A percentile compares a stretch with the other conserved stretches of the same genome.
These are phyloP conservation scores for Paratinospora sagittata DNA, from an alignment of 164 flowering plant genomes.

Conservation along the genomic window DNA sequence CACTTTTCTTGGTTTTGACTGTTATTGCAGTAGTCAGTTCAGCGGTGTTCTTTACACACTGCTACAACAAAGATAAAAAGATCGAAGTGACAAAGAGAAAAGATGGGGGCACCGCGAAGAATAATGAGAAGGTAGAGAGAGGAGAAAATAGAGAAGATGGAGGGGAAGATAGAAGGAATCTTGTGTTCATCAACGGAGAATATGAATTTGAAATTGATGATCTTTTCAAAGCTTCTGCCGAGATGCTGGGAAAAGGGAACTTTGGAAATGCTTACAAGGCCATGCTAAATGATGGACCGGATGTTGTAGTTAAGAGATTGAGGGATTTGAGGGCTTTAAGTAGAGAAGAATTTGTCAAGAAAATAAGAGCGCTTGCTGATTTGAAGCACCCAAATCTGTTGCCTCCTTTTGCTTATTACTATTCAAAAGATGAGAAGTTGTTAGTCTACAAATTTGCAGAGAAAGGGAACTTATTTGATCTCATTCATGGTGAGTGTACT, in stretches of 20 bases:
- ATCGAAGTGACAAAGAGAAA: conserved; percentile 5
- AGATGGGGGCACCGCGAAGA: too few species aligned
- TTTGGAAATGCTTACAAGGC: conserved; percentile 57
- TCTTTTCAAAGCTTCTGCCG: conserved; percentile 63
- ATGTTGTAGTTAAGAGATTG: conserved; percentile 52
- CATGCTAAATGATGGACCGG: conserved; percentile 22
- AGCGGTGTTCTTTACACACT: conserved; percentile 24
- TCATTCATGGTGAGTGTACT: conserved; percentile 45
- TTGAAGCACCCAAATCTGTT: conserved; percentile 55
- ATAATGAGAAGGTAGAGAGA: too few species aligned
- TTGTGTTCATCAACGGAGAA: conserved; percentile 29
- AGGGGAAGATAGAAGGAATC: conserved; percentile 23
- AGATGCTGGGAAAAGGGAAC: conserved; percentile 56
- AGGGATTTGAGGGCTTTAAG: conserved; percentile 46
- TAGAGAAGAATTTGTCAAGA: conserved; percentile 39
- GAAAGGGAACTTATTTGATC: conserved; percentile 48
- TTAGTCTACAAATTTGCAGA: conserved; percentile 35
- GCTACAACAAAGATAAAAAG: conserved; percentile 28
- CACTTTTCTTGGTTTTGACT: conserved; percentile 21
- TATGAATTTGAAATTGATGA: conserved; percentile 37
- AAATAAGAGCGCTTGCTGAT: conserved; percentile 28
- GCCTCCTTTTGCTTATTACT: conserved; percentile 51
- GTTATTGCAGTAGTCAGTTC: conserved; percentile 26
- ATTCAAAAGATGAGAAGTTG: conserved; percentile 57
- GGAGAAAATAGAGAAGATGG: too few species aligned